These are phyloP conservation scores for Eragrostis nindensis DNA, from an alignment of 176 grass and related monocot species.

Conservation along the genomic window DNA sequence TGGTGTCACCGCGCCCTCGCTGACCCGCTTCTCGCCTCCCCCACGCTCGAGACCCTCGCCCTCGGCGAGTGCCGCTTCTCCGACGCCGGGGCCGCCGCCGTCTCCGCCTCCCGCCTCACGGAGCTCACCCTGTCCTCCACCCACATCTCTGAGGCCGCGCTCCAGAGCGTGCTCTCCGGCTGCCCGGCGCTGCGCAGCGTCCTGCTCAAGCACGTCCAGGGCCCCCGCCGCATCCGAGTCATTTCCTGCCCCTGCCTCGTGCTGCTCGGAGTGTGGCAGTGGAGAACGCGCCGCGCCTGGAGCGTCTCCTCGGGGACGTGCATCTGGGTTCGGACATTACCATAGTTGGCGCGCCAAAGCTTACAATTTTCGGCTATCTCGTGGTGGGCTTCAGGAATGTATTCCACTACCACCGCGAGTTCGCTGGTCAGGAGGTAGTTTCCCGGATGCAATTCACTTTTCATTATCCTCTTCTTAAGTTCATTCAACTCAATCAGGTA, in stretches of 20 bases:
- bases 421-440: background rate
- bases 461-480: background rate
- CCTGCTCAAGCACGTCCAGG: slow-evolving; percentile 43
- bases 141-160: slow-evolving; percentile 24
- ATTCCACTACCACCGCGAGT: background rate
- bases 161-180: slow-evolving; percentile 33
- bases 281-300: slow-evolving; percentile 35
- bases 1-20: slow-evolving; percentile 45
- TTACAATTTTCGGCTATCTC: slow-evolving; percentile 45
- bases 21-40: slow-evolving; percentile 28
- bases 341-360: slow-evolving; percentile 27
- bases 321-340: slow-evolving; percentile 27
- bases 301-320: slow-evolving; percentile 39
- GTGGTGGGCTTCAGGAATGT: background rate
- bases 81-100: slow-evolving; percentile 26
- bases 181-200: slow-evolving; percentile 38
- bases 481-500: background rate
- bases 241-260: slow-evolving; percentile 33
- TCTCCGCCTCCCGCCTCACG: slow-evolving; percentile 30
- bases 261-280: slow-evolving; percentile 38
- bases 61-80: slow-evolving; percentile 40
- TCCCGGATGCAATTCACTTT: background rate
- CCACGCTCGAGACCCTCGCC: slow-evolving; percentile 35
- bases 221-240: slow-evolving; percentile 33
- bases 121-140: slow-evolving; percentile 26